Evolutionary conservation across 2,329 filamentous ascomycete species (phyloP).

Genomic region (Aureobasidium sp.): DNA sequence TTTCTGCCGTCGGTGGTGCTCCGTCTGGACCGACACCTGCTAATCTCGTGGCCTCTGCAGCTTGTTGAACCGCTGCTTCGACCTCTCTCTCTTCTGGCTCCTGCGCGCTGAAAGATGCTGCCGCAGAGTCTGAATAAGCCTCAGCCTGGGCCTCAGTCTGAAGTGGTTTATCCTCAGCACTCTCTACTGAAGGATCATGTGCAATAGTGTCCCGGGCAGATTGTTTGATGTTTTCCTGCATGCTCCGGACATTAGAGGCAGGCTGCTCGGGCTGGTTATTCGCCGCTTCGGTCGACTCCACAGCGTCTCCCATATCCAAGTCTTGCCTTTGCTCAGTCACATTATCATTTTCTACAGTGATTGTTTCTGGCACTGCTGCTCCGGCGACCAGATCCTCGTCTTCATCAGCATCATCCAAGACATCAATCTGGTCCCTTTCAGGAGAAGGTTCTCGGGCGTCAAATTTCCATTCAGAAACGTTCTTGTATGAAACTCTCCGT

Average conservation of each 20-base stretch:
- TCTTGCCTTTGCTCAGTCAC: background rate
- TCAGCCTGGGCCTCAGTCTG: background rate
- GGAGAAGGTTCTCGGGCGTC: constrained; percentile 65
- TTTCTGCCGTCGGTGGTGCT: background rate
- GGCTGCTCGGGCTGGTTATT: background rate
- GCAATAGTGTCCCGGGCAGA: background rate
- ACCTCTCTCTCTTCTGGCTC: background rate
- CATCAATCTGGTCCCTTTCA: constrained; percentile 38
- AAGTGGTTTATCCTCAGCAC: background rate
- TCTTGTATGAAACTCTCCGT: constrained; percentile 61
- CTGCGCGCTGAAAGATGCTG: background rate
- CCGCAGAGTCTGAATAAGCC: background rate
- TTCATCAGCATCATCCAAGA: constrained; percentile 9
- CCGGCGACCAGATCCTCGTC: background rate
- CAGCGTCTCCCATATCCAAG: background rate
- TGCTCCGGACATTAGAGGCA: background rate
- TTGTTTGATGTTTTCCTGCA: background rate
- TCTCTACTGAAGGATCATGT: background rate
- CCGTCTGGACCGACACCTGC: background rate
- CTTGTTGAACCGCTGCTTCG: background rate
- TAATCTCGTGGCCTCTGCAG: background rate
- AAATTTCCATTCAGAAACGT: constrained; percentile 67
- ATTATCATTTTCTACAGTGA: constrained; percentile 4
- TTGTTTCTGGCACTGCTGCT: background rate
- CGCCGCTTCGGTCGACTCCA: background rate